Conservation (phyloP, 257 asterid species). For the Solanum chilense region DNA sequence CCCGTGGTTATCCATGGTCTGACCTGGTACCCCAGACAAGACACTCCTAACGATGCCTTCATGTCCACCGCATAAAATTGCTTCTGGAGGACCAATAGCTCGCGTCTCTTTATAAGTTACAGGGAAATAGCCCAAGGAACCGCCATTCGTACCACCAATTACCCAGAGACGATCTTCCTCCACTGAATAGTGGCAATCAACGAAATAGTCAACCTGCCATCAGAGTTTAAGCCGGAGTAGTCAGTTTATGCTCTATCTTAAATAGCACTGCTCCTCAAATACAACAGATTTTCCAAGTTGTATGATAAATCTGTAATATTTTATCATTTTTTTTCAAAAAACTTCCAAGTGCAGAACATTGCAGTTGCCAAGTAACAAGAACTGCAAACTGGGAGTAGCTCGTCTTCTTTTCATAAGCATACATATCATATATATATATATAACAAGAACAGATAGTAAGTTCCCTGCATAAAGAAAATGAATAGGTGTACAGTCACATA, state of each 20-base stretch:
- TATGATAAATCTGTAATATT: too few species aligned
- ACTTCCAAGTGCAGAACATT: too few species aligned
- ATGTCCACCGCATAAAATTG: conserved; percentile 77
- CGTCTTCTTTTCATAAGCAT: neutral
- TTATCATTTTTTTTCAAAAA: too few species aligned
- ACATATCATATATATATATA: neutral
- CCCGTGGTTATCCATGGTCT: conserved; percentile 15
- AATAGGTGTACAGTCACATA: conserved; percentile 10
- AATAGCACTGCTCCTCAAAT: neutral
- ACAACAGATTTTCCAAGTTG: too few species aligned
- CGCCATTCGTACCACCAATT: conserved; percentile 70
- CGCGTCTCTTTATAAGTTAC: conserved; percentile 19
- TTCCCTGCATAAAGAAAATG: neutral
- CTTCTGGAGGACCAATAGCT: conserved; percentile 54
- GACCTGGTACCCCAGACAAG: conserved; percentile 30
- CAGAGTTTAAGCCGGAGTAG: neutral
- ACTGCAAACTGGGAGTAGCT: neutral
- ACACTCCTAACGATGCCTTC: conserved; percentile 64
- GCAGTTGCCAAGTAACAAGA: neutral
- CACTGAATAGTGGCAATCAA: conserved; percentile 70
- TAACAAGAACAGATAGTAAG: neutral
- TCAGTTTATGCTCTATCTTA: neutral
- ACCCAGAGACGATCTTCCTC: conserved; percentile 72
- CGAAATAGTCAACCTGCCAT: conserved; percentile 73
- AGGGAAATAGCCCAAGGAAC: conserved; percentile 77